These are phyloP conservation scores for Colletotrichum orchidophilum DNA, from an alignment of 2,329 filamentous ascomycete genomes.

Conservation along the genomic window DNA sequence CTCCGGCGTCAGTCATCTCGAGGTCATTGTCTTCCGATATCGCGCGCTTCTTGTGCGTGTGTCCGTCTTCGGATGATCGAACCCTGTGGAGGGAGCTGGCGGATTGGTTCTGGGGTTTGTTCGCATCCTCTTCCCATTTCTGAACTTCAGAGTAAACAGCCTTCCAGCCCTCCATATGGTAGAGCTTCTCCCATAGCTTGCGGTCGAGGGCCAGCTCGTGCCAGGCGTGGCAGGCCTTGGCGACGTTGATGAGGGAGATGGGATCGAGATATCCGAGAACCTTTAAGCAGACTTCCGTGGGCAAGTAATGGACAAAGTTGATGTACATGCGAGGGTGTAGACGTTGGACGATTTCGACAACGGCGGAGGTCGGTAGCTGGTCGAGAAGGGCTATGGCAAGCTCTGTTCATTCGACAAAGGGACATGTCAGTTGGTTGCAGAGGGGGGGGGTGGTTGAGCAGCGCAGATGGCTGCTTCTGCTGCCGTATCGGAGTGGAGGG, in stretches of 20 bases:
- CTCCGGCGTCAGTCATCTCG: slow-evolving; percentile 51
- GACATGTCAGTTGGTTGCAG: not conserved
- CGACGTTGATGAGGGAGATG: slow-evolving; percentile 80
- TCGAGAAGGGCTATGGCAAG: slow-evolving; percentile 82
- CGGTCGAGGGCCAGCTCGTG: slow-evolving; percentile 82
- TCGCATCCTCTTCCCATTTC: slow-evolving; percentile 70
- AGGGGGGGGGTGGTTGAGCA: no score
- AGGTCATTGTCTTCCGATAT: slow-evolving; percentile 60
- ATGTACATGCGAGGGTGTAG: slow-evolving; percentile 88
- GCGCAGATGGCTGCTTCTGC: not conserved
- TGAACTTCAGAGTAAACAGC: slow-evolving; percentile 73
- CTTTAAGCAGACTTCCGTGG: slow-evolving; percentile 89
- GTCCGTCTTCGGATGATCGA: slow-evolving; percentile 57
- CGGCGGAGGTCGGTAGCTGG: slow-evolving; percentile 80
- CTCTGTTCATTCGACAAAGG: slow-evolving; percentile 59
- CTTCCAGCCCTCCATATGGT: slow-evolving; percentile 87
- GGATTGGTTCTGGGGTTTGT: slow-evolving; percentile 51
- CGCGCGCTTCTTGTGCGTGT: slow-evolving; percentile 64
- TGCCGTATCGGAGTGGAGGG: not conserved
- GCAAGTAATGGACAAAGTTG: slow-evolving; percentile 87
- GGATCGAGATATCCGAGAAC: slow-evolving; percentile 89
- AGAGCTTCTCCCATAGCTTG: slow-evolving; percentile 86
- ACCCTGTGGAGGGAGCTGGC: slow-evolving; percentile 53
- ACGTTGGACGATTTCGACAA: slow-evolving; percentile 82
- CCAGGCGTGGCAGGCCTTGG: slow-evolving; percentile 84